Base-by-base conservation (phyloP, 495 filamentous ascomycete species). In the Daldinia caldariorum region DNA sequence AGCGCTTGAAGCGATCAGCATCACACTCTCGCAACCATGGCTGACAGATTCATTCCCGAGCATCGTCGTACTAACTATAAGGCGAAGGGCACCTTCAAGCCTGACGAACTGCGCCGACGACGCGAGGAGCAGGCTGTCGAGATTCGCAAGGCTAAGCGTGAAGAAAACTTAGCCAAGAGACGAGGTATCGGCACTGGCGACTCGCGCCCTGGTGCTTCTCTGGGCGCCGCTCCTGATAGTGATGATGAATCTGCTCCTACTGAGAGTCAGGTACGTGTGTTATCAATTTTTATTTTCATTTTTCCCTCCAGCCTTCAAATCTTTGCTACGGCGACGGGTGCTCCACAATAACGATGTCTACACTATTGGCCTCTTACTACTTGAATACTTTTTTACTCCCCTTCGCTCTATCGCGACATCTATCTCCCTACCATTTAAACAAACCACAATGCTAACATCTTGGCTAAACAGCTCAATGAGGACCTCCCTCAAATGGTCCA, bases 51-150 rank as follows among this genome's bases (percentile, higher is more conserved):
- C 84, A 99, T 99, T 78, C 96, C 96, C 78, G 96, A 98, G 83
- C 96, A 99, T 87, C 93, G 96, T 77, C 95, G 96, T 76, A 97
- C 91, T 53, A 94, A 97, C 83, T 99, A 95, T 88, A 99, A 99
- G 89, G 96, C 96, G 66, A 96, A 95, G 86, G 92, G 90, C 79
- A 91, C 93, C 77, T 99, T 99, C 87, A 96, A 97, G 87, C 94
- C 94, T 71, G 96, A 99, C 80, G 96, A 99, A 84, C 90, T 99
- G 56, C 93, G 96, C 76, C 93, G 96, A 77, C 96, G 96, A 80
- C 96, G 96, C 79, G 96, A 99, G 78, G 96, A 99, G 80, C 92
- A 96, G 80, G 94, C 97, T 81, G 96, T 99, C 65, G 96, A 99
- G 86, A 98, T 99, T 76, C 88, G 96, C 67, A 97, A 96, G 85